These are phyloP conservation scores for Saccharomyces hybrid DNA, from an alignment of 1,139 yeast genomes.

Conservation along the genomic window DNA sequence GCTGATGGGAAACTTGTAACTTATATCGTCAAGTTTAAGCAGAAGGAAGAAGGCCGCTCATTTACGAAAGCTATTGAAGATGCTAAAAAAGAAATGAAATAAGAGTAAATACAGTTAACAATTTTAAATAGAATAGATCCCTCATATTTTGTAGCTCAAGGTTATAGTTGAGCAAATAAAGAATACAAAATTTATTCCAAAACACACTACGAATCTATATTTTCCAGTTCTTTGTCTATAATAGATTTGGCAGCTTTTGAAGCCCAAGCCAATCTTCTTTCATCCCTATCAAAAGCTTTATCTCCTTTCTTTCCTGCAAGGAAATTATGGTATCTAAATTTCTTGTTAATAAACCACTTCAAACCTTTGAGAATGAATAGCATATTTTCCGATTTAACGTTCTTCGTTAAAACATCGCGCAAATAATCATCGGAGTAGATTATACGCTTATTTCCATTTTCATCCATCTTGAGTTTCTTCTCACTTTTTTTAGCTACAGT, in stretches of 20 bases:
- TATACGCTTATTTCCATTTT: constrained; percentile 32
- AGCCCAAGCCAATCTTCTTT: constrained; percentile 62
- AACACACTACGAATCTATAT: constrained; percentile 8
- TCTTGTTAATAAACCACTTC: constrained; percentile 56
- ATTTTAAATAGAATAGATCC: neutral
- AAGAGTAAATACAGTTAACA: constrained; percentile 1
- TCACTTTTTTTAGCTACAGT: constrained; percentile 60
- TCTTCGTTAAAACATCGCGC: constrained; percentile 48
- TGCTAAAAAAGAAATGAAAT: constrained; percentile 30
- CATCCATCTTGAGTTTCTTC: constrained; percentile 39
- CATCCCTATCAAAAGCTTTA: constrained; percentile 41
- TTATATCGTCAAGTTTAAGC: constrained; percentile 66
- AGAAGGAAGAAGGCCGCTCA: constrained; percentile 58
- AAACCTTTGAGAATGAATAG: constrained; percentile 59
- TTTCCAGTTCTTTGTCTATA: constrained; percentile 16
- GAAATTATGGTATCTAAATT: constrained; percentile 44
- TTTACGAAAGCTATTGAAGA: constrained; percentile 50
- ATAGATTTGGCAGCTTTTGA: constrained; percentile 5
- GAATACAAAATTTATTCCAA: neutral
- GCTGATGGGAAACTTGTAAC: constrained; percentile 45
- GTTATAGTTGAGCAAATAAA: neutral
- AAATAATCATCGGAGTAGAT: constrained; percentile 50
- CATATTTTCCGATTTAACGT: constrained; percentile 48
- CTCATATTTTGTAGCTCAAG: neutral
- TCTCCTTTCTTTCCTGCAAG: constrained; percentile 36